Evolutionary conservation across 306 rosid species (phyloP), one percentile per base, ranked within the genome.

Genomic region (Cucurbita maxima): DNA sequence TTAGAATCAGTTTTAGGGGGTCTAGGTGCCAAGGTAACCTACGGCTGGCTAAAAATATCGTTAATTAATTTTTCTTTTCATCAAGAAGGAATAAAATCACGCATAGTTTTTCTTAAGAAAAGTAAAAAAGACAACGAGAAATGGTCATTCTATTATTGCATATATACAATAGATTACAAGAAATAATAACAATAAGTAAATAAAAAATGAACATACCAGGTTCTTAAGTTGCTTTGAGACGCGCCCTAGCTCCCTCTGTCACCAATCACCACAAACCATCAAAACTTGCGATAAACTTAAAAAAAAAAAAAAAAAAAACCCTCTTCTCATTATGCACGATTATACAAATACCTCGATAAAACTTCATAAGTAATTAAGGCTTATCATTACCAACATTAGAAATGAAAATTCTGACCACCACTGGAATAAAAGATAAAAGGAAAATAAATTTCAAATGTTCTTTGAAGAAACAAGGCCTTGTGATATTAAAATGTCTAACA

Each of bases 241-340:
- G 41, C 63, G 71, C 43, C 82, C 92, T 72, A 89, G 90, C 92
- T 90, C 96, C 86, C 75, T 85, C 93, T 93, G 93, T 72, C 76
- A 72, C 69, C 75, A 59, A 59, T 81, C 58, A 66, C 69, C 71
- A 58, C 63, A 83, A 58, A 56, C 73, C 78, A 87, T 11, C 22
- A 58, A 40, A 57, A 58, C 30, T 72, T 71, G 16, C 14, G 6
- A 51, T 51, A 13, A 10, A 10, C 52, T 51, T 40, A 1, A 2
- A 25, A 25, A 25, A 25, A 25, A 25, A 25, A 22, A 22, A 22
- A 22, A 22, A 22, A 22, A 16, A 18, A 63, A 41, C 3, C 8
- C 52, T 40, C 44, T 30, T 30, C 52, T 41, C 52, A 63, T 63
- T 9, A 41, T 63, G 71, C 71, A 40, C 45, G 7, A 52, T 14